These are phyloP conservation scores for Phytopythium cucurbitacearum DNA, from an alignment of 352 stramenopile species.

Conservation along the genomic window DNA sequence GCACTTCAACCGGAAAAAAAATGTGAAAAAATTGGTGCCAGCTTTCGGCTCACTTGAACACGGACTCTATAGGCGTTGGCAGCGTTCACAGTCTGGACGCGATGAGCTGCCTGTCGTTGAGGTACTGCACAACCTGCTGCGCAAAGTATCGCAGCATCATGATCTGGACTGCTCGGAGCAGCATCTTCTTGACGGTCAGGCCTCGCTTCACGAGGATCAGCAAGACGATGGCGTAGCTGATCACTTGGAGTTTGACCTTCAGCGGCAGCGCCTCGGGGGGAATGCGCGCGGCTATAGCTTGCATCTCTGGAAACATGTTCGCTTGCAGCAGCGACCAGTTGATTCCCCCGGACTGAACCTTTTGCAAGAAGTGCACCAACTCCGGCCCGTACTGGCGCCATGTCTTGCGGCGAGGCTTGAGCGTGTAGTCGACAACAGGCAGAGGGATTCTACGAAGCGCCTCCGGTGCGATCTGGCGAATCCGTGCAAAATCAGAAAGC, in stretches of 20 bases:
- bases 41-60: no score
- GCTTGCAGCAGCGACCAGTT: conserved; percentile 50
- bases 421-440: conserved; percentile 60
- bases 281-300: conserved; percentile 27
- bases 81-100: not conserved
- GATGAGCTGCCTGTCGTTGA: conserved; percentile 22
- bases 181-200: conserved; percentile 34
- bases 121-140: conserved; percentile 42
- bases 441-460: conserved; percentile 47
- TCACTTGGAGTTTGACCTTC: conserved; percentile 38
- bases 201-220: conserved; percentile 52
- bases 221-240: conserved; percentile 51
- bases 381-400: conserved; percentile 47
- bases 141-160: conserved; percentile 52
- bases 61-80: no score
- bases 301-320: conserved; percentile 42
- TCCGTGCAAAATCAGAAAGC: conserved; percentile 59
- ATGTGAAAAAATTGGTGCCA: no score
- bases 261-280: conserved; percentile 28
- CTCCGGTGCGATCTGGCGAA: conserved; percentile 36
- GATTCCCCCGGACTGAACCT: conserved; percentile 46
- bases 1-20: no score
- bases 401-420: conserved; percentile 40
- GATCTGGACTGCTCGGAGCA: conserved; percentile 52
- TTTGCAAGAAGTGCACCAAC: conserved; percentile 43